phyloP scores from a whole-genome alignment of 2,329 filamentous ascomycete genomes.

The Phialophora expanda region DNA sequence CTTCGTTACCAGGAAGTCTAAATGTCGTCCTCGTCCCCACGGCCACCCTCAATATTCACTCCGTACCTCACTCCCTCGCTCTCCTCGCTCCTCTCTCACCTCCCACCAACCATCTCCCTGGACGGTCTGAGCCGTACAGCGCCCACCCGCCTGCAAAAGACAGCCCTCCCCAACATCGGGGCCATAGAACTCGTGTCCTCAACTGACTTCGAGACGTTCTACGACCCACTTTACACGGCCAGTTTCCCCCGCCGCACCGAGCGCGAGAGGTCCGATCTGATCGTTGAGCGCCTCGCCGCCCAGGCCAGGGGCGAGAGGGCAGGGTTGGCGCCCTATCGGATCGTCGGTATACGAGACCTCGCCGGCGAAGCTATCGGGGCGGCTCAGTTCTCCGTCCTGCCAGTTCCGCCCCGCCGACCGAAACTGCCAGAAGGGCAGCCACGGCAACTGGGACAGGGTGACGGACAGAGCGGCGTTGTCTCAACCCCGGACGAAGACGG shows the following conservation, averaged over 20 bases:
- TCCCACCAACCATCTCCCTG: conserved; percentile 19
- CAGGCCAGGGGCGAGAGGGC: conserved; percentile 26
- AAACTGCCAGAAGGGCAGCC: neutral
- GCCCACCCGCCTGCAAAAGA: conserved; percentile 21
- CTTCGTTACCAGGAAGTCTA: neutral
- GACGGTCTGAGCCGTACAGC: conserved; percentile 26
- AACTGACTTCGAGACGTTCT: conserved; percentile 30
- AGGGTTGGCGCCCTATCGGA: conserved; percentile 33
- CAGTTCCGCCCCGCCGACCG: conserved; percentile 14
- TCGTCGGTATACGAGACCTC: conserved; percentile 35
- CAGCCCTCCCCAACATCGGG: conserved; percentile 34
- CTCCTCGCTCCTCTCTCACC: conserved; percentile 16
- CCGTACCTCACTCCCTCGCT: conserved; percentile 24
- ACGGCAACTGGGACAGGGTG: neutral
- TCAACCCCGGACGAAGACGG: neutral
- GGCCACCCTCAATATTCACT: conserved; percentile 23
- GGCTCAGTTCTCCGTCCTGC: conserved; percentile 37
- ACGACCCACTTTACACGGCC: conserved; percentile 33
- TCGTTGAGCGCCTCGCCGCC: conserved; percentile 34
- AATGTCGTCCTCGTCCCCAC: conserved; percentile 11
- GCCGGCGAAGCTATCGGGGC: conserved; percentile 35
- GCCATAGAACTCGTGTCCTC: conserved; percentile 36
- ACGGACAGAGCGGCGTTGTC: neutral
- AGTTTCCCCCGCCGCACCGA: conserved; percentile 34
- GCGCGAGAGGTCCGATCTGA: conserved; percentile 35